These are phyloP conservation scores for Litsea cubeba DNA, from an alignment of 164 flowering plant genomes.

Conservation along the genomic window DNA sequence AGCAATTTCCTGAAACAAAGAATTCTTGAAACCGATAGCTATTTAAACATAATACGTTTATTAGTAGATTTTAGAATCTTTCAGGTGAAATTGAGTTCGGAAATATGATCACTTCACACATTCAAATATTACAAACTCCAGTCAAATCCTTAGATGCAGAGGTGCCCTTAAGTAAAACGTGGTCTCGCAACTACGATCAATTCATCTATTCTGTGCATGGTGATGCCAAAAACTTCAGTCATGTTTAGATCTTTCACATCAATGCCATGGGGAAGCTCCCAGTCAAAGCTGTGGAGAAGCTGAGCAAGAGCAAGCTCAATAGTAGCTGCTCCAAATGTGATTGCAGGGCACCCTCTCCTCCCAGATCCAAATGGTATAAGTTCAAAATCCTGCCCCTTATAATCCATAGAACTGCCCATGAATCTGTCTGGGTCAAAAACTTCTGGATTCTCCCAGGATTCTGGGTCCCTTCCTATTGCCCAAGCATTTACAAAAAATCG, in stretches of 20 bases:
- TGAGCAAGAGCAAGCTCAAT: constrained; percentile 10
- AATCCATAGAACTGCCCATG: constrained; percentile 32
- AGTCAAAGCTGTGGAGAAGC: constrained; percentile 6
- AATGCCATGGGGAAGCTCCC: constrained; percentile 1
- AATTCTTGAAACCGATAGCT: too few relatives aligned
- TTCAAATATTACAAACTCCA: too few relatives aligned
- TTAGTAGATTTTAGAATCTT: too few relatives aligned
- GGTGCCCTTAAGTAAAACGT: background rate
- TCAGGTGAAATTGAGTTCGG: too few relatives aligned
- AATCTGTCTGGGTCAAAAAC: constrained; percentile 51
- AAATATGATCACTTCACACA: too few relatives aligned
- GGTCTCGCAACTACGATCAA: constrained; percentile 2
- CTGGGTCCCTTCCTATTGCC: constrained; percentile 51
- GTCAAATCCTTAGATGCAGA: too few relatives aligned
- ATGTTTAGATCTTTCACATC: constrained; percentile 2
- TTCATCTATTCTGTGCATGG: background rate
- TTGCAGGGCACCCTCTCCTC: constrained; percentile 9
- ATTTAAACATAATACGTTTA: too few relatives aligned
- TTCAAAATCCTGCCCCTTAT: constrained; percentile 41
- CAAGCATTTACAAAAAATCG: constrained; percentile 43
- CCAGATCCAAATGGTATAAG: constrained; percentile 15
- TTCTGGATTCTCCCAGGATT: constrained; percentile 38
- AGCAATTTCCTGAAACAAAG: too few relatives aligned
- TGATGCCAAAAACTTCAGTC: constrained; percentile 5
- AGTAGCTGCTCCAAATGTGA: constrained; percentile 6